phyloP scores from a whole-genome alignment of 2,329 filamentous ascomycete species.

The Fonsecaea pedrosoi region DNA sequence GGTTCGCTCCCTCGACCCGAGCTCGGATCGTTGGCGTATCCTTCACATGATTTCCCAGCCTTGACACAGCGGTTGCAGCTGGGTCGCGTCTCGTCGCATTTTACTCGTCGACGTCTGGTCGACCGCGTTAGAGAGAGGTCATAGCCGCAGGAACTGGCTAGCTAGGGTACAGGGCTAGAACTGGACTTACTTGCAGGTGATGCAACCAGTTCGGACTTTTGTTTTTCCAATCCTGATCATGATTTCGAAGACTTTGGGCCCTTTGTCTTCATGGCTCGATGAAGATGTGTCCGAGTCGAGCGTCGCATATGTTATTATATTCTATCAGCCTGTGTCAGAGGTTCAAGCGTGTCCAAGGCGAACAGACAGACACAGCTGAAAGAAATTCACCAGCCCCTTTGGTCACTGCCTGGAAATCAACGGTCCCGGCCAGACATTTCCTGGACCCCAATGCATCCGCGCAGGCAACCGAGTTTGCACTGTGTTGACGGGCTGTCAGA shows the following conservation, averaged over 20 bases:
- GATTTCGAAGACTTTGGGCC: not conserved
- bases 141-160: not conserved
- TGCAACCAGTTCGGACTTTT: conserved; percentile 36
- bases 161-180: not conserved
- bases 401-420: conserved; percentile 15
- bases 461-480: not conserved
- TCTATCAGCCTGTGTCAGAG: not conserved
- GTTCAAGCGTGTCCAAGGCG: not conserved
- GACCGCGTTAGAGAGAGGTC: not conserved
- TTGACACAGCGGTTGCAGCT: conserved; percentile 41
- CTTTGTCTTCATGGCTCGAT: not conserved
- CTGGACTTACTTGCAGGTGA: conserved; percentile 36
- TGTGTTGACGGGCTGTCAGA: not conserved
- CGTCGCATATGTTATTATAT: not conserved
- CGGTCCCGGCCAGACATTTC: not conserved
- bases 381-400: not conserved
- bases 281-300: not conserved
- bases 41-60: conserved; percentile 43
- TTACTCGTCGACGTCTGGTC: conserved; percentile 35
- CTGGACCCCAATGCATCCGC: not conserved
- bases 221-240: conserved; percentile 36
- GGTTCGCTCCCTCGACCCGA: conserved; percentile 9
- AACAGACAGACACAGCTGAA: not conserved
- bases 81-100: conserved; percentile 43
- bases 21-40: conserved; percentile 35